Evolutionary conservation across 1,139 yeast species (phyloP), one percentile per base, ranked within the genome.

Genomic region (Protomyces inouyei): DNA sequence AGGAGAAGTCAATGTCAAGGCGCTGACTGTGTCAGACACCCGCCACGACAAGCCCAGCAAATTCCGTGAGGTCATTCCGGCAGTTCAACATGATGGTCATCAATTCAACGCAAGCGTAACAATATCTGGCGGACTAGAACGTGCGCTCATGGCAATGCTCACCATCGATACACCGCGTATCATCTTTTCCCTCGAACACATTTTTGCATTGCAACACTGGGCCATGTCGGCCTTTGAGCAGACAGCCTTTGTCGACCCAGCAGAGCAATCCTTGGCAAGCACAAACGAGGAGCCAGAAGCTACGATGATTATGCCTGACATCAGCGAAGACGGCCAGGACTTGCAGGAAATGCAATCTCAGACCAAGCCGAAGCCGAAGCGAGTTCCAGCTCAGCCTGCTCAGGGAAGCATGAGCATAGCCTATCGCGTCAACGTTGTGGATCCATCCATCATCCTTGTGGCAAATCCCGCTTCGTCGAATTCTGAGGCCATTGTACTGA

Each of bases 401-500:
- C 61, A 21, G 72, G 68, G 16, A 38, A 53, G 43, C 9, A 23
- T 69, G 67, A 38, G 72, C 68, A 54, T 72, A 79, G 67, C 86
- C 1, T 85, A 83, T 72, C 83, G 91, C 0, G 73, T 92, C 23
- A 89, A 88, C 71, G 76, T 93, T 57, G 83, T 85, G n/a, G 86
- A 89, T 66, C 87, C 95, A 0, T 88, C 96, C 0, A 79, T 93
- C 18, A 84, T 89, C 45, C 75, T 95, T 46, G 77, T 95, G 60
- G 96, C 97, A 0, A 90, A 92, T 73, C 89, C 97, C 0, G 80
- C 87, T 1, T 78, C 80, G 12, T 72, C 75, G 1, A 82, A 85
- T 68, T 84, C 96, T 0, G 96, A 92, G 71, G 98, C 98, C 0
- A 82, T 93, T 67, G 97, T 93, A 0, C 87, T 93, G 75, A 88